phyloP scores from a whole-genome alignment of 2,329 filamentous ascomycete genomes.

The Microdochium nivale region DNA sequence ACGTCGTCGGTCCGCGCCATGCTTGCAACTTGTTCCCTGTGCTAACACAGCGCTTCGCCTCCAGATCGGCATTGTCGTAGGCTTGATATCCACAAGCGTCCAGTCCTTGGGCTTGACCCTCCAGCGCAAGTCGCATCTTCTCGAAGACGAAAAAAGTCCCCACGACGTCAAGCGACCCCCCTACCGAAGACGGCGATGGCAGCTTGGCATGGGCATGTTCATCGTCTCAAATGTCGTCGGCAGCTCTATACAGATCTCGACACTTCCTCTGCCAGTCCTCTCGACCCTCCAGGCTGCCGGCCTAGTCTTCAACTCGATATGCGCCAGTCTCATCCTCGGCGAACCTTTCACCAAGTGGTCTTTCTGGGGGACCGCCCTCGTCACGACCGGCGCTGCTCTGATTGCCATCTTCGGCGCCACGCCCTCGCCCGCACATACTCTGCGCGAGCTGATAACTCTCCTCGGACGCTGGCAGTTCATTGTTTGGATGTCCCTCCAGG shows the following conservation, averaged over 20 bases:
- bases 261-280: slow-evolving; percentile 83
- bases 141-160: slow-evolving; percentile 86
- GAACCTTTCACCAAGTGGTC: slow-evolving; percentile 94
- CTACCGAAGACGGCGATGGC: slow-evolving; percentile 87
- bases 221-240: slow-evolving; percentile 89
- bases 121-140: slow-evolving; percentile 94
- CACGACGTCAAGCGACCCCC: slow-evolving; percentile 76
- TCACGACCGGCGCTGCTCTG: slow-evolving; percentile 78
- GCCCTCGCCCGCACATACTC: slow-evolving; percentile 80
- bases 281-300: slow-evolving; percentile 94
- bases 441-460: slow-evolving; percentile 72
- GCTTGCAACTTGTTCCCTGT: not conserved
- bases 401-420: slow-evolving; percentile 94
- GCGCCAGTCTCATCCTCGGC: slow-evolving; percentile 83
- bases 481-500: slow-evolving; percentile 79
- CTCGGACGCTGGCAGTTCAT: slow-evolving; percentile 70
- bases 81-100: slow-evolving; percentile 84
- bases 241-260: slow-evolving; percentile 96
- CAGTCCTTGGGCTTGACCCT: slow-evolving; percentile 93
- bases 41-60: slow-evolving; percentile 13
- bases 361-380: slow-evolving; percentile 80
- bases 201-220: slow-evolving; percentile 96
- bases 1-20: not conserved
- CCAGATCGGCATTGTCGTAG: slow-evolving; percentile 86
- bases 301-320: slow-evolving; percentile 96